phyloP scores from a whole-genome alignment of 441 rosid species.

The Eruca vesicaria region DNA sequence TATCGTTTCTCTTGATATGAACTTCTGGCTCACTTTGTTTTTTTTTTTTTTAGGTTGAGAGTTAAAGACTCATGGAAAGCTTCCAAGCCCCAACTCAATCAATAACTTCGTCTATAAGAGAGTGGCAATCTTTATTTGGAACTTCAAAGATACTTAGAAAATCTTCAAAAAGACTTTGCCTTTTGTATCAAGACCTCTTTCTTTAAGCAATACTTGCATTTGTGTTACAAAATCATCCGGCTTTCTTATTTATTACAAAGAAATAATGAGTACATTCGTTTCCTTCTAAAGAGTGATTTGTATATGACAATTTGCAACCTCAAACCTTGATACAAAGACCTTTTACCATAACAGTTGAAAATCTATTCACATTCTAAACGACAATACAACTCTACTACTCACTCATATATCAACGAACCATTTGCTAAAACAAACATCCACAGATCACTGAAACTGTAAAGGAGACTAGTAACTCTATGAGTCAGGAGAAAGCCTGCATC shows the following conservation, averaged over 20 bases:
- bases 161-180: background rate
- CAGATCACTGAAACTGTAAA: slow-evolving; percentile 13
- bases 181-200: background rate
- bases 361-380: slow-evolving; percentile 34
- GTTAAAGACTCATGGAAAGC: slow-evolving; percentile 9
- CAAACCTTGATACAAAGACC: slow-evolving; percentile 19
- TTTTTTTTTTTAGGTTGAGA: slow-evolving; percentile 20
- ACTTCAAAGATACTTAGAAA: slow-evolving; percentile 6
- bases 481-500: slow-evolving; percentile 20
- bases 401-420: slow-evolving; percentile 27
- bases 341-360: slow-evolving; percentile 21
- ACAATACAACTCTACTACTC: slow-evolving; percentile 23
- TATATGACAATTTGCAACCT: slow-evolving; percentile 14
- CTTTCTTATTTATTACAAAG: background rate
- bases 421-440: slow-evolving; percentile 28
- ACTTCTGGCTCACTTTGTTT: background rate
- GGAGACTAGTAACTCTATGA: slow-evolving; percentile 28
- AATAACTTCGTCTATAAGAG: background rate
- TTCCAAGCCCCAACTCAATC: slow-evolving; percentile 1
- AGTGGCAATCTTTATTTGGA: background rate
- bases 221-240: slow-evolving; percentile 5
- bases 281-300: slow-evolving; percentile 24
- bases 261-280: slow-evolving; percentile 10
- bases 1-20: background rate
- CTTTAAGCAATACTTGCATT: background rate